Evolutionary conservation across 2,329 filamentous ascomycete genomes (phyloP), one percentile per base, ranked within the genome.

Genomic region (Akanthomyces muscarius): DNA sequence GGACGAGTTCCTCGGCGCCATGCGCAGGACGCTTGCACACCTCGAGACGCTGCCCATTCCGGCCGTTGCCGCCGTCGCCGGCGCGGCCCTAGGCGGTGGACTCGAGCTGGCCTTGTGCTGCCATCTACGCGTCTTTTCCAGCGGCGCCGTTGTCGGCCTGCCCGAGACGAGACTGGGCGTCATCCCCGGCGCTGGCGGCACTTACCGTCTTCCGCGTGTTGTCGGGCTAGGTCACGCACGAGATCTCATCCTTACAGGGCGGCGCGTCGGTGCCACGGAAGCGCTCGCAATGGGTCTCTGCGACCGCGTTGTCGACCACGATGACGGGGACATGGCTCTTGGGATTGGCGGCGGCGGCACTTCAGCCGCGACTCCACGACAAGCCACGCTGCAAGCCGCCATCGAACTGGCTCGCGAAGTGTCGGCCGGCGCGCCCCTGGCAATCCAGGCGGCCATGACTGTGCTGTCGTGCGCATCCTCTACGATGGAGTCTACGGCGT

Each of bases 121-220:
- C 1, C 87, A 95, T 75, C 87, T 99, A 76, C 91, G 95, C 67
- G 89, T 99, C 60, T 88, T 98, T 68, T 85, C 88, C 33, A 91
- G 90, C 42, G 90, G 88, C 36, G 89, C 92, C 16, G 79, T 82
- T 23, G 86, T 98, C 61, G 92, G 87, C 0, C 85, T 98, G 5
- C 95, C 95, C 1, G 95, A 99, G 75, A 98, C 95, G 1, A 84
- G 92, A 2, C 84, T 98, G 1, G 95, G 90, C 61, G 98, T 99
- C 73, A 90, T 98, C 67, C 95, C 95, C 3, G 95, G 95, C 64
- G 95, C 94, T 2, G 95, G 95, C 47, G 95, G 94, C 64, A 98
- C 94, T 0, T 91, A 92, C 75, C 88, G 95, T 10, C 86, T 99
- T 0, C 92, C 92, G 1, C 84, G 83, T 10, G 77, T 98, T n/a